Conservation (phyloP, 768 basidiomycete species). For the Tricholoma sp. region DNA sequence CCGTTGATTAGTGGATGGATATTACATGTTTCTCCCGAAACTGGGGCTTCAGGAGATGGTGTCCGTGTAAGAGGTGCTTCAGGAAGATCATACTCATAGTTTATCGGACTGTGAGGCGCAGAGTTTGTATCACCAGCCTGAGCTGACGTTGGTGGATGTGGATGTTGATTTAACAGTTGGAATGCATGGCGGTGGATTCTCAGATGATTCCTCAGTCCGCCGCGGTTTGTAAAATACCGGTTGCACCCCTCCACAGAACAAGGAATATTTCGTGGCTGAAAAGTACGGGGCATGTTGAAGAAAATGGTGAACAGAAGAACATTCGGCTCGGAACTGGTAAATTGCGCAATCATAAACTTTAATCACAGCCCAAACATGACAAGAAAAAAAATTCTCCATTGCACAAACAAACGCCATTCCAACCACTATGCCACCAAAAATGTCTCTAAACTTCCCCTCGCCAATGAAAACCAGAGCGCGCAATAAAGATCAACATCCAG, state of each 20-base stretch:
- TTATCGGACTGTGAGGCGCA: not conserved
- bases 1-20: not conserved
- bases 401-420: not conserved
- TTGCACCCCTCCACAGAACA: not conserved
- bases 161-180: not conserved
- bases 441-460: not conserved
- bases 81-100: not conserved
- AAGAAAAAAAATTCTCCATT: no score
- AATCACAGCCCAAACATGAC: not conserved
- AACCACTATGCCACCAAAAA: not conserved
- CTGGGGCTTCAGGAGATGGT: not conserved
- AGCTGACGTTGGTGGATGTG: not conserved
- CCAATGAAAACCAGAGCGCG: not conserved
- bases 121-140: not conserved
- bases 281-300: not conserved
- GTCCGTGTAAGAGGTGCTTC: not conserved
- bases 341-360: not conserved
- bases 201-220: not conserved
- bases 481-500: not conserved
- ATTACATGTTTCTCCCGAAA: not conserved
- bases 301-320: not conserved
- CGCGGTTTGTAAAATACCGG: not conserved
- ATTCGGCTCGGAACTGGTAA: no score
- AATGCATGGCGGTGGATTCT: not conserved
- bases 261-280: not conserved